Conservation (phyloP, 495 filamentous ascomycete genomes). For the Penicillium longicatenatum region DNA sequence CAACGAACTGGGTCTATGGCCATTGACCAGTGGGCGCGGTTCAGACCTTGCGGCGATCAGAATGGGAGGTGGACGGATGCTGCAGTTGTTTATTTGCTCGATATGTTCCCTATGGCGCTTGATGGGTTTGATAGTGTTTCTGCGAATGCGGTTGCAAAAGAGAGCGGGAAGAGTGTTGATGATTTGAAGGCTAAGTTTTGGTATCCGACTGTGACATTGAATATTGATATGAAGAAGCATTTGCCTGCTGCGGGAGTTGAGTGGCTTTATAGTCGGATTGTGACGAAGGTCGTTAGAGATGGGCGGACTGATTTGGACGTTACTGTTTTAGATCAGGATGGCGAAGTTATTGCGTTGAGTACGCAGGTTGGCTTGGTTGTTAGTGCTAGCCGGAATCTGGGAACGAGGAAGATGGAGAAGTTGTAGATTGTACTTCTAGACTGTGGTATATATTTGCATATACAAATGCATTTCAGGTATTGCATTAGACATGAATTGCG, state of each 20-base stretch:
- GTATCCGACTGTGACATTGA: slow-evolving; percentile 79
- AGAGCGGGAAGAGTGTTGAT: slow-evolving; percentile 16
- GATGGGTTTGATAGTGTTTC: slow-evolving; percentile 45
- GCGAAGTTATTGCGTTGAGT: slow-evolving; percentile 61
- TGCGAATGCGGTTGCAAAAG: slow-evolving; percentile 20
- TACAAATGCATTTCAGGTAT: not conserved
- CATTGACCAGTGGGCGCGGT: slow-evolving; percentile 69
- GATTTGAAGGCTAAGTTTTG: slow-evolving; percentile 51
- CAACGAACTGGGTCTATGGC: slow-evolving; percentile 37
- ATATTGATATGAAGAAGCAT: slow-evolving; percentile 65
- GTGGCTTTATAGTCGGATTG: slow-evolving; percentile 64
- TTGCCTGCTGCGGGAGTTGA: slow-evolving; percentile 60
- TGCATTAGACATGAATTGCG: not conserved
- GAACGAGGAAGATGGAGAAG: slow-evolving; percentile 35
- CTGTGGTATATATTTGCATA: slow-evolving; percentile 8
- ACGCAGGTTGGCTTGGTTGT: slow-evolving; percentile 65
- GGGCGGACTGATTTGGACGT: slow-evolving; percentile 69
- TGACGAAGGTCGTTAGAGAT: slow-evolving; percentile 58
- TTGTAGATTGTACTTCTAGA: slow-evolving; percentile 26
- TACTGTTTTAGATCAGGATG: slow-evolving; percentile 56
- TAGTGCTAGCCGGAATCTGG: slow-evolving; percentile 54
- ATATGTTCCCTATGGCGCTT: slow-evolving; percentile 64
- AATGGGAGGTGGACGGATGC: slow-evolving; percentile 57
- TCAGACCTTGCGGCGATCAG: slow-evolving; percentile 37
- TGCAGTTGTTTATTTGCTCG: slow-evolving; percentile 59